Percentiles rank a stretch among this genome's conserved stretches.
phyloP scores from a whole-genome alignment of 345 rosid species.

The Dipteronia sinensis region DNA sequence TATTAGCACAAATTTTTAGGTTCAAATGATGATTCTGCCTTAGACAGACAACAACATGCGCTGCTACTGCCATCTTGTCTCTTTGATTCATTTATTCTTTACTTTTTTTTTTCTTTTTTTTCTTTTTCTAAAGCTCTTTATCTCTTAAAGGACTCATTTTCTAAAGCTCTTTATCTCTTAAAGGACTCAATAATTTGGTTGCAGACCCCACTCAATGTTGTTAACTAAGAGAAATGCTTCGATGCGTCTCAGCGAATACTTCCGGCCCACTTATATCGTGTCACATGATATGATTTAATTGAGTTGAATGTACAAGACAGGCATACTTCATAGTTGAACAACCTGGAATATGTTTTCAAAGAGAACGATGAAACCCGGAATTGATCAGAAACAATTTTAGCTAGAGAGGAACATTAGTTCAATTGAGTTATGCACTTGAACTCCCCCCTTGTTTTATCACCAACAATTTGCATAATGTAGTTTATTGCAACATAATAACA shows the following conservation, averaged over 20 bases:
- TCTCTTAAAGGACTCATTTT: conserved; percentile 28
- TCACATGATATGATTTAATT: too few relatives aligned
- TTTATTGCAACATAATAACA: neutral
- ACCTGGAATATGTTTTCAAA: neutral
- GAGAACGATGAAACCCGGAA: neutral
- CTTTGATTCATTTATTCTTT: conserved; percentile 13
- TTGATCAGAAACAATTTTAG: neutral
- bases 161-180: conserved; percentile 24
- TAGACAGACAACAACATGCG: conserved; percentile 24
- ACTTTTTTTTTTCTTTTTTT: conserved; percentile 6
- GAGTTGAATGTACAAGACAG: too few relatives aligned
- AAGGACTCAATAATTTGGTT: conserved; percentile 36
- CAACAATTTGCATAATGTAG: conserved; percentile 8
- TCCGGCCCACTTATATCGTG: too few relatives aligned
- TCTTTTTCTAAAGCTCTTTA: conserved; percentile 6
- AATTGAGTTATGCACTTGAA: neutral
- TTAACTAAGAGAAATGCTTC: neutral
- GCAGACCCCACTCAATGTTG: conserved; percentile 18
- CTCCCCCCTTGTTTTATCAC: neutral
- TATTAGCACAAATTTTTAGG: conserved; percentile 18
- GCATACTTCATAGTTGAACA: neutral
- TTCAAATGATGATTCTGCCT: conserved; percentile 18
- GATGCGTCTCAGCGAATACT: too few relatives aligned
- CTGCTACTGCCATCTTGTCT: conserved; percentile 29
- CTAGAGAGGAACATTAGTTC: neutral